Evolutionary conservation across 78 protist genomes (phyloP).

Genomic region (Dictyostelium capitatum): DNA sequence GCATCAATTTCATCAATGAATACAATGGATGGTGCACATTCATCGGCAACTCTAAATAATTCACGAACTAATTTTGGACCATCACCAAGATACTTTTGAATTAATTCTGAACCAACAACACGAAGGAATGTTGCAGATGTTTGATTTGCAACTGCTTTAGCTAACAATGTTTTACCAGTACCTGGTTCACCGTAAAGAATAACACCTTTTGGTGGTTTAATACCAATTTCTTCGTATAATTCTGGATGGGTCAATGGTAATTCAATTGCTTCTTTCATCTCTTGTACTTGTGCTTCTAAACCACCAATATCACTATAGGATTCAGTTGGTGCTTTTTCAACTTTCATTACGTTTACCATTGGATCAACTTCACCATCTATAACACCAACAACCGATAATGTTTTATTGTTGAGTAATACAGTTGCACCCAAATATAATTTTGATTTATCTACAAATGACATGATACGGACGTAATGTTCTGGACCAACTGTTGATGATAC

Average conservation of each 20-base stretch:
- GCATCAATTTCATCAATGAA: constrained; percentile 99
- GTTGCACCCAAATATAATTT: constrained; percentile 97
- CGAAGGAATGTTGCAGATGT: constrained; percentile 99
- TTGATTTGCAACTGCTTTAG: constrained; percentile 99
- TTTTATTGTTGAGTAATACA: constrained; percentile 96
- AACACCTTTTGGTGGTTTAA: constrained; percentile 99
- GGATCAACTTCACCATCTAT: constrained; percentile 98
- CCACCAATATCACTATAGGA: constrained; percentile 99
- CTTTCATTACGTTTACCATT: constrained; percentile 99
- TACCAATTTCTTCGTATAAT: constrained; percentile 99
- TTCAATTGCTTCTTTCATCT: constrained; percentile 99
- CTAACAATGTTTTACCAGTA: constrained; percentile 99
- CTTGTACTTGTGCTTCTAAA: constrained; percentile 98
- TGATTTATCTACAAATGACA: constrained; percentile 99
- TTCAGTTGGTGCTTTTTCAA: constrained; percentile 99
- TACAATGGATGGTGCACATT: constrained; percentile 99
- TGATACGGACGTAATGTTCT: constrained; percentile 98
- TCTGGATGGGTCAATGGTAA: constrained; percentile 99
- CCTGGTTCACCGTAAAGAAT: constrained; percentile 99
- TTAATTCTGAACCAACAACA: constrained; percentile 99
- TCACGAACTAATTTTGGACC: constrained; percentile 99
- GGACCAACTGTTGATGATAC: constrained; percentile 95
- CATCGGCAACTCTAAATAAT: constrained; percentile 97
- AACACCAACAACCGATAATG: constrained; percentile 97
- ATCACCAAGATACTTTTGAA: constrained; percentile 99